These are phyloP conservation scores for Hordeum marinum DNA, from an alignment of 176 grass and related monocot genomes.

Conservation along the genomic window DNA sequence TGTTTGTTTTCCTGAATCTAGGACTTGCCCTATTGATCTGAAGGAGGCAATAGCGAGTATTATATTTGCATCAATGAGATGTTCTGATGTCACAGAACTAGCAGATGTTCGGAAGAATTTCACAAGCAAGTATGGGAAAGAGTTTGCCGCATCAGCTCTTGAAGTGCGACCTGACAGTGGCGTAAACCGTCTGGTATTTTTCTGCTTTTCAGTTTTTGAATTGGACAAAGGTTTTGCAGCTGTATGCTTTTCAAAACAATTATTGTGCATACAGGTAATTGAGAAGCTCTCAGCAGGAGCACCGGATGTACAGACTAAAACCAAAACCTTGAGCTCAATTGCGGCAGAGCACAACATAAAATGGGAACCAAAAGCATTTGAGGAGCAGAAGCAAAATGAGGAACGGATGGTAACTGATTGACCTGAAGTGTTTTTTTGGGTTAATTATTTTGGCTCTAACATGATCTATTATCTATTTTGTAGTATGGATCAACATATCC, in stretches of 20 bases:
- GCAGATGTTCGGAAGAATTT: conserved; percentile 82
- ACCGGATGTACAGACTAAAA: conserved; percentile 78
- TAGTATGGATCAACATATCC: conserved; percentile 61
- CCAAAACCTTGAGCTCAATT: conserved; percentile 74
- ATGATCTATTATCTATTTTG: conserved; percentile 28
- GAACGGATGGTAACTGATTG: conserved; percentile 51
- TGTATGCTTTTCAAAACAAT: neutral
- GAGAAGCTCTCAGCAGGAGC: conserved; percentile 89
- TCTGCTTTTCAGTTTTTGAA: neutral
- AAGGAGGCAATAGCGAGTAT: conserved; percentile 94
- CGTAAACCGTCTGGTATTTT: conserved; percentile 75
- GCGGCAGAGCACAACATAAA: conserved; percentile 81
- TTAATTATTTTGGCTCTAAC: conserved; percentile 9
- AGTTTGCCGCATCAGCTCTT: conserved; percentile 77
- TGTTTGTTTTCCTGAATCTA: conserved; percentile 38
- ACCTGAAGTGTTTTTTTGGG: neutral
- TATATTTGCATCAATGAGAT: conserved; percentile 92
- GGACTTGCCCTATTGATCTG: conserved; percentile 86
- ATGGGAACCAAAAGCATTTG: conserved; percentile 87
- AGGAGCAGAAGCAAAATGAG: conserved; percentile 75
- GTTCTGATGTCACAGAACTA: conserved; percentile 88
- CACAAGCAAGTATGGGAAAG: conserved; percentile 89
- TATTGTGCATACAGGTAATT: conserved; percentile 51
- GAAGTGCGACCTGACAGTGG: conserved; percentile 80
- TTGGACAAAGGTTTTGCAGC: neutral